Conservation (phyloP, 805 yeast genomes). For the Sugiyamaella valdiviana region DNA sequence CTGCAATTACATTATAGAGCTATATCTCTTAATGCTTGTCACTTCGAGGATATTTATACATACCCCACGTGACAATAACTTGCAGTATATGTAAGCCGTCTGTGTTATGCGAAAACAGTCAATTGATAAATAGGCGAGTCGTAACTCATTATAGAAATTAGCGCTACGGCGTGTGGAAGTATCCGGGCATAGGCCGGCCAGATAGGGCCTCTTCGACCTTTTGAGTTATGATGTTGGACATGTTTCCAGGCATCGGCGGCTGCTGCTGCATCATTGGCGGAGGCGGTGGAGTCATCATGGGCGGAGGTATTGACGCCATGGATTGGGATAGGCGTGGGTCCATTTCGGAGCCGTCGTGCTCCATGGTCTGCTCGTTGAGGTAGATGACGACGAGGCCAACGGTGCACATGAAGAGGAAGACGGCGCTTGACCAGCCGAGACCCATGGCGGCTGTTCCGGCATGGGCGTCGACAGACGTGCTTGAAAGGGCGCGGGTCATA, state of each 20-base stretch:
- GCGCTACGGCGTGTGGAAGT: neutral
- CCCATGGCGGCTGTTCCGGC: conserved; percentile 18
- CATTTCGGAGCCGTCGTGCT: neutral
- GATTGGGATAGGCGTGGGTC: neutral
- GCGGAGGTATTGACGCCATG: conserved; percentile 3
- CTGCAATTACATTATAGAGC: too few relatives aligned
- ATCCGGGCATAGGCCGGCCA: neutral
- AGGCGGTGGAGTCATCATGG: conserved; percentile 3
- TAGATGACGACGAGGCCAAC: conserved; percentile 14
- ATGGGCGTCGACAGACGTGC: conserved; percentile 9
- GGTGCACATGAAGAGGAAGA: conserved; percentile 12
- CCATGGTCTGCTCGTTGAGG: conserved; percentile 10
- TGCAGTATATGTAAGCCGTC: too few relatives aligned
- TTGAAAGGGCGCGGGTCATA: conserved; percentile 7
- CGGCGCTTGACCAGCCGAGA: conserved; percentile 20
- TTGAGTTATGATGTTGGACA: neutral
- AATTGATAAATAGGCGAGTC: neutral
- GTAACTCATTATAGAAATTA: neutral
- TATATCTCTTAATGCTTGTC: too few relatives aligned
- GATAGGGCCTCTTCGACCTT: conserved; percentile 1
- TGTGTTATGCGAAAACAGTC: too few relatives aligned
- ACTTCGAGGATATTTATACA: too few relatives aligned
- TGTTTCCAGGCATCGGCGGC: neutral
- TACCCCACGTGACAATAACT: too few relatives aligned
- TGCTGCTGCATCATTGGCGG: neutral